These are phyloP conservation scores for Ogataea zsoltii DNA, from an alignment of 805 yeast species.

Conservation along the genomic window DNA sequence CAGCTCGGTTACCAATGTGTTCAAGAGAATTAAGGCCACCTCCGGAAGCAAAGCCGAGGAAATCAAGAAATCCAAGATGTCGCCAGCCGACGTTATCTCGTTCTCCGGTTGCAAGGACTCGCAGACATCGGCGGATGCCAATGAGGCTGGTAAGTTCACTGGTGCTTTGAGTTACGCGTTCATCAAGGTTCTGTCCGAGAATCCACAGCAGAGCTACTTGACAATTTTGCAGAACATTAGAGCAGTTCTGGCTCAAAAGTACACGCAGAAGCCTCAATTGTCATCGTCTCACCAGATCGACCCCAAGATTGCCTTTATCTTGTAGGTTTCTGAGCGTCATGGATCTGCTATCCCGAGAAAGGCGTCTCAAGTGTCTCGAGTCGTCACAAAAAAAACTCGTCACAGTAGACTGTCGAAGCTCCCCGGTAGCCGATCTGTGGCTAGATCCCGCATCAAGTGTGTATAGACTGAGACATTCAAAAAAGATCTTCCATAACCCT, in stretches of 20 bases:
- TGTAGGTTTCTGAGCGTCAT: too few species aligned
- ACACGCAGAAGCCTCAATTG: slow-evolving; percentile 81
- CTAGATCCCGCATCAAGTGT: too few species aligned
- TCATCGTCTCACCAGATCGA: slow-evolving; percentile 83
- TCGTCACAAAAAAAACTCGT: too few species aligned
- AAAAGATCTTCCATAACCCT: too few species aligned
- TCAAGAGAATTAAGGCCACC: slow-evolving; percentile 34
- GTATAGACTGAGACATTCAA: slow-evolving; percentile 2
- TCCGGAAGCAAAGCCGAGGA: slow-evolving; percentile 37
- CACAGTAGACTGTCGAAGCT: too few species aligned
- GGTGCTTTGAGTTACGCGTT: slow-evolving; percentile 89
- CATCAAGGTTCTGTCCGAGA: slow-evolving; percentile 56
- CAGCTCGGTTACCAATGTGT: slow-evolving; percentile 37
- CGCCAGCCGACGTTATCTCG: slow-evolving; percentile 76
- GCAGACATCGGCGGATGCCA: slow-evolving; percentile 83
- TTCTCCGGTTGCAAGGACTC: slow-evolving; percentile 82
- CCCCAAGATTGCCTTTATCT: slow-evolving; percentile 41
- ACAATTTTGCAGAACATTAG: slow-evolving; percentile 73
- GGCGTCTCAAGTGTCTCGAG: too few species aligned
- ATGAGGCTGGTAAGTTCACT: slow-evolving; percentile 66
- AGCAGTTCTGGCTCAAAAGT: slow-evolving; percentile 57
- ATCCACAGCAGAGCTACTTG: slow-evolving; percentile 68
- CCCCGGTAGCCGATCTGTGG: too few species aligned
- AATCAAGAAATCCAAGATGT: slow-evolving; percentile 56
- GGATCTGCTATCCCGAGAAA: too few species aligned